Base-by-base conservation (phyloP, 163 green algal genomes). In the Scenedesmus sp. region DNA sequence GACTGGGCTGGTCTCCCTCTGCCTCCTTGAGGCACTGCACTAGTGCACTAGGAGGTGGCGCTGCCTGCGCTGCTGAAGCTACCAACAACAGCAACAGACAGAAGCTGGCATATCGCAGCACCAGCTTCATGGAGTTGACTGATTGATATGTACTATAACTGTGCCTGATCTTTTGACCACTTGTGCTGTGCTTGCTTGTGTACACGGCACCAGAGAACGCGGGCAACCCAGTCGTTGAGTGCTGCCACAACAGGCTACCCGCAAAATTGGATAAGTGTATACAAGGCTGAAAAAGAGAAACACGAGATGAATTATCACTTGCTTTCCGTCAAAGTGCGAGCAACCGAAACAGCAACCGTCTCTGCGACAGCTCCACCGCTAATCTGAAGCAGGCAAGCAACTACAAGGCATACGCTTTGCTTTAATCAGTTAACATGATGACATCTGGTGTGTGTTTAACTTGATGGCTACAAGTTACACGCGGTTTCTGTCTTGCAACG, bases 331-430 rank as follows among this genome's bases (percentile, higher is more conserved):
- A 12, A 4, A 3, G n/a, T 33, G 20, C 56, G 22, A 76, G 65
- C 65, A 76, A 76, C 65, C 65, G 65, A 76, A 76, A 40, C 30
- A 76, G 65, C 65, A 76, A 76, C 65, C 65, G 65, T 37, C 65
- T 40, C 0, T 76, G 65, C 65, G 20, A 7, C 65, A 76, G 65
- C 65, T 37, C 30, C 65, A 9, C 30, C 20, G 65, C 65, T 76
- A 40, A 22, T 76, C 3, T 40, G 9, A 37, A 3, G 65, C 65
- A 40, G 30, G 4, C 22, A 72, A 5, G 24, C 59, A 72, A 1
- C 51, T 33, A 7, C 4, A 72, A 4, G 7, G 59, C 20, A 5
- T 33, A 12, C 33, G 59, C 22, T 10, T 72, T 13, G 49, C 1
- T 13, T 20, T 12, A 12, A 12, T 20, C 49, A 20, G 49, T n/a